These are phyloP conservation scores for Neurospora cerealis DNA, from an alignment of 495 filamentous ascomycete species.

Conservation along the genomic window DNA sequence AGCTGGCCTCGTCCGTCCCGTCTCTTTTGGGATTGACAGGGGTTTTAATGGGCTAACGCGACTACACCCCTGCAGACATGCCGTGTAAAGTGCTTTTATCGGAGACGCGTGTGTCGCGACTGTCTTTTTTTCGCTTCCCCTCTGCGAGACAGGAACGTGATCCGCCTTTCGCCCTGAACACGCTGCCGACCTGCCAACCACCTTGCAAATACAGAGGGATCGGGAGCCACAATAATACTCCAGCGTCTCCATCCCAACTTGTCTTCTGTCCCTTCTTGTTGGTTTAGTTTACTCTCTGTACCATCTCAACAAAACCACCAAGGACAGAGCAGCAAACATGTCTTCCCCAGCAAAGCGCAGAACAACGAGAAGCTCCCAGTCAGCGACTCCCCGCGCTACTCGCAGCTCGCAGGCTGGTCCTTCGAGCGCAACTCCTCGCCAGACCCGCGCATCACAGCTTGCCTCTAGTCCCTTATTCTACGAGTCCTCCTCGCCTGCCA, in stretches of 20 bases:
- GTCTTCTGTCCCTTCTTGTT: neutral
- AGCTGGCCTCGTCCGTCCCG: neutral
- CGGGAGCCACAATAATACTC: neutral
- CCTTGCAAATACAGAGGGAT: neutral
- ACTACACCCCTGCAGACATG: constrained; percentile 9
- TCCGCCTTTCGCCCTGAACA: neutral
- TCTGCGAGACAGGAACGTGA: constrained; percentile 3
- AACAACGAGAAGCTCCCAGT: constrained; percentile 44
- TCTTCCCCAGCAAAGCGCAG: constrained; percentile 48
- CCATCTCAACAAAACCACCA: neutral
- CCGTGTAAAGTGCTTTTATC: constrained; percentile 17
- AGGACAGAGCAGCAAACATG: constrained; percentile 28
- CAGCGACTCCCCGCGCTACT: constrained; percentile 46
- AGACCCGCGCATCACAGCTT: constrained; percentile 31
- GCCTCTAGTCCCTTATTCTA: constrained; percentile 80
- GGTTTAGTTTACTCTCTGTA: neutral
- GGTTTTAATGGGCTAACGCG: constrained; percentile 13
- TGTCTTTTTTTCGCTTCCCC: constrained; percentile 15
- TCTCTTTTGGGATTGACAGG: constrained; percentile 2
- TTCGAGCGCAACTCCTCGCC: constrained; percentile 37
- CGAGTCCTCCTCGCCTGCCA: constrained; percentile 67
- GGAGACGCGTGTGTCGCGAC: constrained; percentile 12
- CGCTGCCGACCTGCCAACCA: neutral
- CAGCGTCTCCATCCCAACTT: neutral
- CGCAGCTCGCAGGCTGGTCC: constrained; percentile 41